A percentile compares a stretch with the other conserved stretches of the same genome.
Conservation (phyloP, 805 yeast genomes). For the Ogataea methanolica region DNA sequence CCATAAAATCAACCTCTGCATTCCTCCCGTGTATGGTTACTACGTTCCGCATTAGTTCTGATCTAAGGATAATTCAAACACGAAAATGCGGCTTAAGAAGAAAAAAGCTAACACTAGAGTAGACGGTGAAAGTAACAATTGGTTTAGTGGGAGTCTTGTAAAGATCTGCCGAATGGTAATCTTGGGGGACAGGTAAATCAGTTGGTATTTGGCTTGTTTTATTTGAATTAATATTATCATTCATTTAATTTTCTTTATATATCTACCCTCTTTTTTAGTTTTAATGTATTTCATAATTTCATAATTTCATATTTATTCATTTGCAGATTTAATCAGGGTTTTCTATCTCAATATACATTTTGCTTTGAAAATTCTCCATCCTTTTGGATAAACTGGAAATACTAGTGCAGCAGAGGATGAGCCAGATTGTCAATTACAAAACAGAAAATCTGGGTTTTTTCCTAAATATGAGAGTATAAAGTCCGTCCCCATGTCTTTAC, state of each 20-base stretch:
- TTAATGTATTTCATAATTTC: no score
- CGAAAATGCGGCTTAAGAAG: neutral
- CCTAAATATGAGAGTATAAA: no score
- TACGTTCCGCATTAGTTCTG: conserved; percentile 47
- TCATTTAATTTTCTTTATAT: neutral
- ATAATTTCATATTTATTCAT: no score
- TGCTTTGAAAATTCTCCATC: no score
- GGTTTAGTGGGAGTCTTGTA: neutral
- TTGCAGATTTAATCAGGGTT: no score
- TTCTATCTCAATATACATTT: no score
- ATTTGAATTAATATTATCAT: neutral
- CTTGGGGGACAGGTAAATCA: neutral
- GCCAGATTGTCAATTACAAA: no score
- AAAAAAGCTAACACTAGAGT: neutral
- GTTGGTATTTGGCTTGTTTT: neutral
- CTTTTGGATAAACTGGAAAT: no score
- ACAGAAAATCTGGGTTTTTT: no score
- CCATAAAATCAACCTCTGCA: conserved; percentile 42
- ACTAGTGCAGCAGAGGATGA: no score
- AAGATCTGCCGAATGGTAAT: neutral
- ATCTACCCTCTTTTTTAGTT: neutral
- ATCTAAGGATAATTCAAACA: conserved; percentile 17
- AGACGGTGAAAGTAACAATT: neutral
- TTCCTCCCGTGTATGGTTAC: conserved; percentile 45
- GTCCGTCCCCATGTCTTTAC: no score